Base-by-base conservation (phyloP, 2,329 filamentous ascomycete species). In the Orbilia quercus region DNA sequence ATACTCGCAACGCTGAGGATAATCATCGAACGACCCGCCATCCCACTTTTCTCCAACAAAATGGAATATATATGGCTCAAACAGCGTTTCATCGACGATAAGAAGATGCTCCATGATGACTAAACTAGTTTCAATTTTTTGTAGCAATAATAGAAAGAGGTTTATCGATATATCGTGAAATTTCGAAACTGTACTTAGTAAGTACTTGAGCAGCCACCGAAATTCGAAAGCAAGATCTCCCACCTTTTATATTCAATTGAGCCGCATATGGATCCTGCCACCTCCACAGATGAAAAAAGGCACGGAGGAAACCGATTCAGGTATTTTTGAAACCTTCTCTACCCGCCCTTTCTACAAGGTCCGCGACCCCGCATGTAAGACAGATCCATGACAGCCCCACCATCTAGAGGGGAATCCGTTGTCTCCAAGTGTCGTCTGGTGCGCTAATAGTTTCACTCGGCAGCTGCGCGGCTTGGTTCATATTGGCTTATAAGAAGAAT, bases 1-100 rank as follows among this genome's bases (percentile, higher is more conserved):
- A 25, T 40, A 74, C 28, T 53, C 28, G 18, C 57, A 51, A 28
- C 70, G 70, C 42, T 63, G 1, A n/a, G 70, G 63, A 45, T 74
- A 74, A 9, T 47, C 63, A 22, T 60, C 47, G 25, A 74, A 74
- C 6, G 63, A 63, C 14, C 55, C 63, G 11, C 70, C 70, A 23
- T 74, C 70, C 62, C 64, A 74, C 34, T 69, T 45, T 22, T 69
- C 70, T 34, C 70, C 70, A 18, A 74, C 18, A 36, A 74, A 53
- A 7, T 62, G 70, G 22, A 74, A 58, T 0, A 38, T 51, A 12
- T 18, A 20, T 7, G 20, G 38, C 12, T 62, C 55, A 23, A 74
- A 69, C 11, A 67, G 22, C 3, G 25, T 47, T 9, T 51, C 18
- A 14, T 67, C 62, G 38, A 55, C 42, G 14, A 63, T 9, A 16